Evolutionary conservation across 495 filamentous ascomycete genomes (phyloP).

Genomic region (Neurospora sp.): DNA sequence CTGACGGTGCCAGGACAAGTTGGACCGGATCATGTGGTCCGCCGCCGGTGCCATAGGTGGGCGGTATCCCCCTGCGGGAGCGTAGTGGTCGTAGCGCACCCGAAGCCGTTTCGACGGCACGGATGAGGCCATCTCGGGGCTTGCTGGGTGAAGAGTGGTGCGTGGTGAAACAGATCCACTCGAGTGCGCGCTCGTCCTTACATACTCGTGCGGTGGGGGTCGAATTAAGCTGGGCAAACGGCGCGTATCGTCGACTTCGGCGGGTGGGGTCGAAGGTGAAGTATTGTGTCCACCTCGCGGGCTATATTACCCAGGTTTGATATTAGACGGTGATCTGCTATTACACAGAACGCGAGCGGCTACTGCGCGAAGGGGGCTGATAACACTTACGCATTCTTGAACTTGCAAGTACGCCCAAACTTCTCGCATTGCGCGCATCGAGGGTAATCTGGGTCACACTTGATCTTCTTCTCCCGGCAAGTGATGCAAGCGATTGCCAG

Average conservation of each 20-base stretch:
- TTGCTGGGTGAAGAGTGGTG: constrained; percentile 18
- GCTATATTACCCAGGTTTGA: constrained; percentile 16
- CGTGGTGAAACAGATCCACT: constrained; percentile 36
- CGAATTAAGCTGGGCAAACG: constrained; percentile 19
- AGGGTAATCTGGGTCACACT: constrained; percentile 79
- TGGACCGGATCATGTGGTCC: constrained; percentile 18
- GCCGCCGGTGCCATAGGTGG: constrained; percentile 26
- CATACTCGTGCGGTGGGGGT: constrained; percentile 16
- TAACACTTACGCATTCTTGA: constrained; percentile 71
- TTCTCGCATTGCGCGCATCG: constrained; percentile 88
- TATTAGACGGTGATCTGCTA: constrained; percentile 7
- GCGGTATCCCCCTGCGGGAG: constrained; percentile 16
- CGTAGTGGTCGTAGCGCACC: constrained; percentile 31
- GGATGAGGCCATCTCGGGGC: constrained; percentile 18
- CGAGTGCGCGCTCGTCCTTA: constrained; percentile 29
- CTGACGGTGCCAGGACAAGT: constrained; percentile 29
- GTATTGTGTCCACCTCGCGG: constrained; percentile 46
- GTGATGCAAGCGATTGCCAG: constrained; percentile 82
- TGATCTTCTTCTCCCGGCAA: constrained; percentile 94
- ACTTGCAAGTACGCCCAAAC: constrained; percentile 72
- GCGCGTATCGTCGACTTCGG: constrained; percentile 35
- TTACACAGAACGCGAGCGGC: background rate
- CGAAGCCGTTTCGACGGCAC: constrained; percentile 32
- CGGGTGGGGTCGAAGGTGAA: constrained; percentile 39
- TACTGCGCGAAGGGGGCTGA: background rate